Percentiles rank a stretch among this genome's conserved stretches.
Evolutionary conservation across 2,329 filamentous ascomycete species (phyloP).

Genomic region (Zopfia rhizophila): DNA sequence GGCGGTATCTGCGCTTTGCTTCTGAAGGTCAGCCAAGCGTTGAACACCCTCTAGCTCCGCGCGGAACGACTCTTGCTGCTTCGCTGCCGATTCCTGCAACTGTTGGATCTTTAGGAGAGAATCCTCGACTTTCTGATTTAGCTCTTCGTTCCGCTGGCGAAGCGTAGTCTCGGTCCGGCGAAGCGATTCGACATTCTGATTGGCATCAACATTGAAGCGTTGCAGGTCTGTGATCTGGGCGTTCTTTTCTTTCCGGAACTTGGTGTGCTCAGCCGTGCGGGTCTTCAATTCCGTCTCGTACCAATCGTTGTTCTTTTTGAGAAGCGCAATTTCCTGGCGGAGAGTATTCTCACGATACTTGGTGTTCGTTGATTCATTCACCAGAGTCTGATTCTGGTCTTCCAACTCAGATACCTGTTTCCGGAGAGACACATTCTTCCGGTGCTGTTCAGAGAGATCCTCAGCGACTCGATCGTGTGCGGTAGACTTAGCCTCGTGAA

Average conservation of each 20-base stretch:
- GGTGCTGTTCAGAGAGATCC: slow-evolving; percentile 87
- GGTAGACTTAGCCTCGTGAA: slow-evolving; percentile 88
- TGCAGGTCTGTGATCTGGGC: slow-evolving; percentile 88
- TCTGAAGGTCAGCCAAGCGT: slow-evolving; percentile 83
- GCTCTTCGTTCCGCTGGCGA: slow-evolving; percentile 81
- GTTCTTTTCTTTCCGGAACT: slow-evolving; percentile 94
- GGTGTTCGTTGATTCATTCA: slow-evolving; percentile 80
- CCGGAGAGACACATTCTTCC: slow-evolving; percentile 84
- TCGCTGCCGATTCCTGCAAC: slow-evolving; percentile 82
- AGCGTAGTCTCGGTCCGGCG: slow-evolving; percentile 83
- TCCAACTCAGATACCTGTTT: slow-evolving; percentile 85
- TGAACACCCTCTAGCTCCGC: slow-evolving; percentile 85
- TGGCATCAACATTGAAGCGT: slow-evolving; percentile 86
- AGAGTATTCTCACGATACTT: slow-evolving; percentile 92
- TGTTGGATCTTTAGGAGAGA: slow-evolving; percentile 83
- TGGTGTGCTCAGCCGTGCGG: slow-evolving; percentile 85
- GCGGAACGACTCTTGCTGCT: slow-evolving; percentile 85
- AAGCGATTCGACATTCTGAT: slow-evolving; percentile 78
- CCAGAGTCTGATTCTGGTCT: slow-evolving; percentile 83
- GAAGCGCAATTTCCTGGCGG: slow-evolving; percentile 88
- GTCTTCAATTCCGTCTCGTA: slow-evolving; percentile 91
- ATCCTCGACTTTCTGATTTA: slow-evolving; percentile 88
- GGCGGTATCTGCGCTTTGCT: slow-evolving; percentile 78
- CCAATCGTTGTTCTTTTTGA: slow-evolving; percentile 93
- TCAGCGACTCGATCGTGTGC: slow-evolving; percentile 87